Base-by-base conservation (phyloP, 2,329 filamentous ascomycete species). In the Fusarium vanettenii region DNA sequence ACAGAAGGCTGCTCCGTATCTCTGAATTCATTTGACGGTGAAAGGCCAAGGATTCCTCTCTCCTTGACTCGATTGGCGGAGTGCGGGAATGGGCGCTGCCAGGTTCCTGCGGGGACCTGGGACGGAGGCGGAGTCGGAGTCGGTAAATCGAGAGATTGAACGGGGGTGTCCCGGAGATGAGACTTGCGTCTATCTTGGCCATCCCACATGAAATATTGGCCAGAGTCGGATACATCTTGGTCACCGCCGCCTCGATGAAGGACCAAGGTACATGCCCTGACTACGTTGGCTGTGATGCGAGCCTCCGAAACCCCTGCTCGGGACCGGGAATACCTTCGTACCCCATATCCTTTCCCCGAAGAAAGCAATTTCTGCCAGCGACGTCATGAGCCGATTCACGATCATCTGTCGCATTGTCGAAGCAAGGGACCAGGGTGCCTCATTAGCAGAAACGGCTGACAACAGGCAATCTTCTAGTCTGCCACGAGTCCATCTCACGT, bases 351-450 rank as follows among this genome's bases (percentile, higher is more conserved):
- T n/a, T 27, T 55, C 27, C 20, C 31, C 33, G 33, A 39, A n/a
- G 45, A 39, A 22, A 29, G 18, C 31, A 20, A 50, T 59, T 50
- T 39, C 52, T 39, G 60, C 61, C 50, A 64, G 52, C 70, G 67
- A 73, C 70, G 69, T 74, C 72, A 74, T 72, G 65, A 56, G 67
- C 48, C 60, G 62, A 69, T 69, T 52, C 20, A 41, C 43, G 31
- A 50, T 55, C 50, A 45, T 64, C n/a, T 37, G 35, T 50, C 31
- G 31, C 27, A 61, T 29, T 20, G 14, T 35, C 29, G 39, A 62
- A 22, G 35, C 43, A 25, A 45, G 62, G 41, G 18, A 14, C 22
- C 33, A 22, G 37, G n/a, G 29, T 37, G 8, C 43, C 20, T 25
- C 50, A 45, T 59, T 29, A 39, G 56, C 35, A 37, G 27, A 65